Conservation (phyloP, 2,329 filamentous ascomycete species). For the Penicillium sp. region DNA sequence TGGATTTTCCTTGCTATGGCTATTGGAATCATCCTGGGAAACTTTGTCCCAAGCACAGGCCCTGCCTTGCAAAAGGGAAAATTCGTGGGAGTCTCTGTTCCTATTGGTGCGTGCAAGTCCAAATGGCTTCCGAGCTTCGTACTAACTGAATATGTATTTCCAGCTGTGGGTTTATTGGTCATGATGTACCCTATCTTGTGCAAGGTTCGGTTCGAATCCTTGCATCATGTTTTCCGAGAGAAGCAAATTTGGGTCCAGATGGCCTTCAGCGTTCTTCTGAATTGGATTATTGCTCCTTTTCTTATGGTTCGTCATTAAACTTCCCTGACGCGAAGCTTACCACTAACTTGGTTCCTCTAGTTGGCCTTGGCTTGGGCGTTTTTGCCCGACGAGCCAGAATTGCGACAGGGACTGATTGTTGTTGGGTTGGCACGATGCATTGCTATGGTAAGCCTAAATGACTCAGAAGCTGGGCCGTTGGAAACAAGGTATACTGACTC, state of each 20-base stretch:
- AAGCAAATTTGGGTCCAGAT: constrained; percentile 73
- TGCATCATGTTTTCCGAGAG: constrained; percentile 64
- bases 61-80: constrained; percentile 65
- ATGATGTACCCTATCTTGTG: constrained; percentile 97
- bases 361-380: constrained; percentile 50
- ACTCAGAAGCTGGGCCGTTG: too few relatives aligned
- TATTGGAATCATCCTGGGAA: constrained; percentile 71
- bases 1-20: constrained; percentile 80
- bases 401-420: constrained; percentile 67
- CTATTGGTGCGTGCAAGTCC: constrained; percentile 53
- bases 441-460: constrained; percentile 65
- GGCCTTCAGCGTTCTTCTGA: constrained; percentile 70
- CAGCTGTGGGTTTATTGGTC: constrained; percentile 75
- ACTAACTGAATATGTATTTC: not conserved
- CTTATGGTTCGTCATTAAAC: constrained; percentile 62
- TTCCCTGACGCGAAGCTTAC: rapidly evolving
- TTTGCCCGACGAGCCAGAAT: constrained; percentile 48
- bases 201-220: constrained; percentile 75
- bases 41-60: constrained; percentile 64
- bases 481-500: constrained; percentile 1
- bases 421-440: constrained; percentile 85
- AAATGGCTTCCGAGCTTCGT: not conserved
- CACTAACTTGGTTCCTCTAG: constrained; percentile 22
- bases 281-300: constrained; percentile 81
- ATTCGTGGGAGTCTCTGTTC: constrained; percentile 68